Base-by-base conservation (phyloP, 352 stramenopile genomes). In the Globisporangium uncinulatum region DNA sequence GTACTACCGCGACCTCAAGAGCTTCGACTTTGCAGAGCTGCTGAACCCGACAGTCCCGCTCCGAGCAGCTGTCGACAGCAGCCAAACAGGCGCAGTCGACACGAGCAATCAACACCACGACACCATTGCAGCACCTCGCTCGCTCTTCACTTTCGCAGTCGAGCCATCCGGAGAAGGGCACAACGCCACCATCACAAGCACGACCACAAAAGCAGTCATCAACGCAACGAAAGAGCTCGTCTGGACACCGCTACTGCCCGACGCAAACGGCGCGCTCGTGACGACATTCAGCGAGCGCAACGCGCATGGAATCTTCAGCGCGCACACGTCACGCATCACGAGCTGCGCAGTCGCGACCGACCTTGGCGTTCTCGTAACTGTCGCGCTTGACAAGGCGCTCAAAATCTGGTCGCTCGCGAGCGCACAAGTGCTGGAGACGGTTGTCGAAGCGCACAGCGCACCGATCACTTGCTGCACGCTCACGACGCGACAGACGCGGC, bases 381-480 rank as follows among this genome's bases (percentile, higher is more conserved):
- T 83, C 14, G 58, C 70, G 1, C 55, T 79, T 19, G 78, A 88
- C 31, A 71, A 70, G 34, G 71, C 61, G 1, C 63, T 88, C 21
- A 66, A 71, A 1, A 81, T 73, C 48, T 89, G 79, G 79, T 73
- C 66, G 3, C 15, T 83, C 9, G 36, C 57, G 14, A 29, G 55
- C 36, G 65, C 72, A 9, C 15, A 62, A 11, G 66, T 83, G 13
- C 43, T 73, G 4, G 73, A 77, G 47, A 75, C 69, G 9, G 59
- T 76, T 10, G 57, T 65, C 9, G 63, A 87, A 1, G 76, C 79
- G 0, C 79, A 89, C 58, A 11, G 53, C 11, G 56, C 73, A 19
- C 60, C 70, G 0, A 86, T 89, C 51, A 76, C 60, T n/a, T 71
- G 66, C 50, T 83, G 73, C n/a, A 59, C 76, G 4, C 48, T 86